Base-by-base conservation (phyloP, 2,329 filamentous ascomycete species). In the Penicillium verrucosum region DNA sequence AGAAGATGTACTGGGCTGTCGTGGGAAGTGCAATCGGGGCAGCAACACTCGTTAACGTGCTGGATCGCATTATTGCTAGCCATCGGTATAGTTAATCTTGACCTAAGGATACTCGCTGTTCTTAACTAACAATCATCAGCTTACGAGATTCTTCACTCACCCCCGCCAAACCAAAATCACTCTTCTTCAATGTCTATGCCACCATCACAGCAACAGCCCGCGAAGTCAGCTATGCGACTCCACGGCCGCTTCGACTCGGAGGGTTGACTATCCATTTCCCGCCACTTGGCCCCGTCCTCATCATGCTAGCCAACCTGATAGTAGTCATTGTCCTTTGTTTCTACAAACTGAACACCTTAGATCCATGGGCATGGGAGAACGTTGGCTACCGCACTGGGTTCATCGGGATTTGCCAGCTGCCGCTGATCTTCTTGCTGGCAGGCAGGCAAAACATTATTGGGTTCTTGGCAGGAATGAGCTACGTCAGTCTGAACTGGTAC, bases 381-480 rank as follows among this genome's bases (percentile, higher is more conserved):
- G 78, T 86, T 54, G 84, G 79, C 12, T 85, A 84, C 63, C 77
- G 82, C 32, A 79, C 78, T 5, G 82, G 80, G 5, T 82, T 79
- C 53, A 74, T 85, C 42, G 76, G 80, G 12, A 72, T 84, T 45
- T 73, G 76, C 10, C 82, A 85, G 61, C 62, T 85, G 3, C 82
- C 82, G 1, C 68, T 85, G n/a, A 74, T 85, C 50, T 81, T 83
- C 61, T 70, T 85, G 11, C 75, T 85, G 36, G 77, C 81, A 1
- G 80, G 81, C 10, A 82, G 82, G 68, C 78, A 80, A 56, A 85
- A 83, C 61, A 74, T 84, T 41, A 76, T 82, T 58, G 79, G 77
- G 9, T 65, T 76, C 16, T 58, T 81, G 16, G 77, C 75, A 0
- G 80, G 79, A 1, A 74, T 77, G 48, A 77, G 76, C 40, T 80